Conservation (phyloP, 2,329 filamentous ascomycete species). For the Xylariaceae sp. region DNA sequence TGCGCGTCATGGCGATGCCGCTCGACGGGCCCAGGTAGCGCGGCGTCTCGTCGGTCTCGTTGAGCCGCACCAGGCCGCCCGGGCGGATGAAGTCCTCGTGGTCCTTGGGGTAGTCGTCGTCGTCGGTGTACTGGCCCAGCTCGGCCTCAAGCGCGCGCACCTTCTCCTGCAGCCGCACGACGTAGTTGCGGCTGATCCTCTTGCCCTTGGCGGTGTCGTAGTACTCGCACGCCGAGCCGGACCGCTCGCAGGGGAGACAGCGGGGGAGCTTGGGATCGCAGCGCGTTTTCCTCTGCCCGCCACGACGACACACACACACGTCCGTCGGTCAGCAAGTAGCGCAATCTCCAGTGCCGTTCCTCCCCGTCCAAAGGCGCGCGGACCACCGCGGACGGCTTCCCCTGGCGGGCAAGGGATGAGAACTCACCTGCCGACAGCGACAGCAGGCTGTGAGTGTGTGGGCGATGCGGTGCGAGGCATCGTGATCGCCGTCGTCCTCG, state of each 20-base stretch:
- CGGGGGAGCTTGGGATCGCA: slow-evolving; percentile 90
- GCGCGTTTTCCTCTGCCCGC: slow-evolving; percentile 95
- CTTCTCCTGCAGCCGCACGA: slow-evolving; percentile 82
- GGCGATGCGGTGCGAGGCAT: slow-evolving; percentile 56
- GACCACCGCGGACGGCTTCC: too few species aligned
- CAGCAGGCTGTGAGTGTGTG: slow-evolving; percentile 76
- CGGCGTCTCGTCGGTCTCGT: slow-evolving; percentile 75
- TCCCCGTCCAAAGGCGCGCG: not conserved
- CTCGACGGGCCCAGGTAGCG: slow-evolving; percentile 91
- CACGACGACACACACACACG: too few species aligned
- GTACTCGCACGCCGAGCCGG: slow-evolving; percentile 88
- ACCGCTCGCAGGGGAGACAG: slow-evolving; percentile 87
- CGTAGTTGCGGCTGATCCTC: slow-evolving; percentile 85
- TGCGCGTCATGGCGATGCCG: slow-evolving; percentile 86
- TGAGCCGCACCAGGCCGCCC: slow-evolving; percentile 76
- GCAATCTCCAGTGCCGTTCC: too few species aligned
- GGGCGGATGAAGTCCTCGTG: slow-evolving; percentile 81
- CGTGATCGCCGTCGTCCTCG: slow-evolving; percentile 40
- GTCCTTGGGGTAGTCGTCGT: slow-evolving; percentile 63
- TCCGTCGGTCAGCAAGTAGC: not conserved
- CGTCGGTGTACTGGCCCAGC: slow-evolving; percentile 69
- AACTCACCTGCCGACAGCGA: slow-evolving; percentile 65
- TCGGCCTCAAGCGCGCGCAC: slow-evolving; percentile 77
- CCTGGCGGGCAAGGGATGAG: slow-evolving; percentile 2
- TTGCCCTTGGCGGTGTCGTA: slow-evolving; percentile 81